Percentiles rank a stretch among this genome's conserved stretches.
Evolutionary conservation across 495 filamentous ascomycete species (phyloP).

Genomic region (Penicillium parvum): DNA sequence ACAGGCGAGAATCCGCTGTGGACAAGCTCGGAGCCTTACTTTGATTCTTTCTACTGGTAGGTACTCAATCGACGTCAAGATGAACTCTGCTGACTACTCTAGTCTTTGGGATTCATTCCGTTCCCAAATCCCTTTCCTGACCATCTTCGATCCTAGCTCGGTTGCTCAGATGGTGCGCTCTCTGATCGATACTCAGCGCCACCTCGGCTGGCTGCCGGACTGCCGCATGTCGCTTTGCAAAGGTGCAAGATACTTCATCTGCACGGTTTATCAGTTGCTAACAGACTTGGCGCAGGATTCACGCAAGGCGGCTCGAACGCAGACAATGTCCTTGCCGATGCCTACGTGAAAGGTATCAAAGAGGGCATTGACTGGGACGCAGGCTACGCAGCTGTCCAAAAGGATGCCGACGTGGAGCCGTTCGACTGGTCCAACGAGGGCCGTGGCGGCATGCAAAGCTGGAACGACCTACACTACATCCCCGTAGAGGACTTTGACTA

Average conservation of each 20-base stretch:
- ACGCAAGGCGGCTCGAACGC: conserved; percentile 74
- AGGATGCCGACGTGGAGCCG: conserved; percentile 63
- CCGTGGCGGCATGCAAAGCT: conserved; percentile 67
- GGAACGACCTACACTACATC: conserved; percentile 62
- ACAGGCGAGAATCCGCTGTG: conserved; percentile 73
- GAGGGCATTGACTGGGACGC: conserved; percentile 62
- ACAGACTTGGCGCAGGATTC: conserved; percentile 21
- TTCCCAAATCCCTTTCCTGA: conserved; percentile 60
- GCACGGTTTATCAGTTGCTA: not conserved
- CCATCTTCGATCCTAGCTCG: conserved; percentile 58
- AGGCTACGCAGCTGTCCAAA: conserved; percentile 63
- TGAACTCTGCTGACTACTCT: conserved; percentile 7
- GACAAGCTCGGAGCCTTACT: conserved; percentile 62
- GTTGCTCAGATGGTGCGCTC: conserved; percentile 64
- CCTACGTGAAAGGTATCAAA: conserved; percentile 65
- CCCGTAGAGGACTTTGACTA: conserved; percentile 68
- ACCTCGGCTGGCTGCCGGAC: conserved; percentile 66
- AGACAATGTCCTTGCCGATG: conserved; percentile 72
- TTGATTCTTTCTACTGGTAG: conserved; percentile 53
- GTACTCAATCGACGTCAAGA: not conserved
- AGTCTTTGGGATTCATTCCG: conserved; percentile 61
- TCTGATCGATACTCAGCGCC: conserved; percentile 66
- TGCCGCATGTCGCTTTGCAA: conserved; percentile 67
- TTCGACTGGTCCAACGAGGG: conserved; percentile 69
- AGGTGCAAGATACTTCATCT: conserved; percentile 39